A percentile compares a stretch with the other conserved stretches of the same genome.
phyloP scores from a whole-genome alignment of 202 grass and related monocot species.

The Cymbopogon flexuosus region DNA sequence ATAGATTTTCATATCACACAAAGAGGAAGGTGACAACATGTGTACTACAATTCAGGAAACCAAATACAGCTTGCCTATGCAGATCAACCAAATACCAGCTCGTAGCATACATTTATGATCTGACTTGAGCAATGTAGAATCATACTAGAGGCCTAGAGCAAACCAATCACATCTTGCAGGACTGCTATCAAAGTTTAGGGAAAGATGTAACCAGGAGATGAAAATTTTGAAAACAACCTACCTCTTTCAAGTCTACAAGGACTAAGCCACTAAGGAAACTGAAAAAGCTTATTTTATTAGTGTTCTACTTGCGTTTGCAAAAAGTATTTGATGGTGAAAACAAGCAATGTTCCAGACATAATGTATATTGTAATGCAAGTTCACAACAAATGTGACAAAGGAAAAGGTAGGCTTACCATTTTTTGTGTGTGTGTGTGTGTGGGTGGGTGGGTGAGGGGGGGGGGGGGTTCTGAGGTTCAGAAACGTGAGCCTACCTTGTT shows the following conservation, averaged over 20 bases:
- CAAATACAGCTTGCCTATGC: too few species aligned
- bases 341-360: not conserved
- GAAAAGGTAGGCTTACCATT: too few species aligned
- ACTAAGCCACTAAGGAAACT: too few species aligned
- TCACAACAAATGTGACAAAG: too few species aligned
- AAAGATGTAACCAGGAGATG: not conserved
- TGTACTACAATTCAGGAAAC: not conserved
- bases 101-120: not conserved
- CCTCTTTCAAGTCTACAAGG: not conserved
- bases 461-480: too few species aligned
- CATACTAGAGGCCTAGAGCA: not conserved
- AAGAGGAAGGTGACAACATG: not conserved
- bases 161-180: not conserved
- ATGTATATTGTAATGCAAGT: too few species aligned
- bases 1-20: not conserved
- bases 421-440: too few species aligned
- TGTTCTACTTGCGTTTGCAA: not conserved
- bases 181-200: not conserved
- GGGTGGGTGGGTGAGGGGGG: too few species aligned
- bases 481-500: conserved; percentile 8
- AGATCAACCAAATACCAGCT: not conserved
- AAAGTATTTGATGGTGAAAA: not conserved
- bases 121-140: not conserved
- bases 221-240: not conserved
- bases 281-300: not conserved